A percentile compares a stretch with the other conserved stretches of the same genome.
Evolutionary conservation across 176 grass and related monocot species (phyloP).

Genomic region (Pontederia crassipes): DNA sequence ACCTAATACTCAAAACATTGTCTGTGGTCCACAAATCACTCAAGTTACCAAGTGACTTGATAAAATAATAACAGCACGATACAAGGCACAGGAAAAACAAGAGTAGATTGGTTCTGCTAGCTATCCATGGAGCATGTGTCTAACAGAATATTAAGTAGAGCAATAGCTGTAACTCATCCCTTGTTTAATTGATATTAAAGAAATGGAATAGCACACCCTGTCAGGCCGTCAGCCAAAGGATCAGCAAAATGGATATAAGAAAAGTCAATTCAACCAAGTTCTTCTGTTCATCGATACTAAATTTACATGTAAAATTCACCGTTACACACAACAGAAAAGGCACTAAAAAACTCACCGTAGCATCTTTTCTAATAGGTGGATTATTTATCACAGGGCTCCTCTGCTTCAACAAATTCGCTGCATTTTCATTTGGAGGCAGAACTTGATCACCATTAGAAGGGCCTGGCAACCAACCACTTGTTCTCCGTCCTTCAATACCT

Average conservation of each 20-base stretch:
- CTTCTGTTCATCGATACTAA: background rate
- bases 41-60: too few relatives aligned
- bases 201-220: too few relatives aligned
- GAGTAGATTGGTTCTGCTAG: too few relatives aligned
- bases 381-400: constrained; percentile 68
- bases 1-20: background rate
- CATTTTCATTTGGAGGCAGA: constrained; percentile 47
- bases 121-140: too few relatives aligned
- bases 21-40: too few relatives aligned
- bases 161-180: too few relatives aligned
- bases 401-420: constrained; percentile 53
- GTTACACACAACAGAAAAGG: background rate
- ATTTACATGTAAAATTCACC: background rate
- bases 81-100: too few relatives aligned
- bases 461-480: constrained; percentile 79
- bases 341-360: constrained; percentile 37
- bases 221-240: too few relatives aligned
- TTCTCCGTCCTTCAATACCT: constrained; percentile 75
- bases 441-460: constrained; percentile 28
- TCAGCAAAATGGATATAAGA: too few relatives aligned
- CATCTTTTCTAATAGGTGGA: constrained; percentile 40
- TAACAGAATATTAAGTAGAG: too few relatives aligned
- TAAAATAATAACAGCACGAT: too few relatives aligned
- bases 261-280: background rate
- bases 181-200: too few relatives aligned